Evolutionary conservation across 225 moss, liverwort and hornwort species (phyloP).

Genomic region (Pseudoscleropodium purum): DNA sequence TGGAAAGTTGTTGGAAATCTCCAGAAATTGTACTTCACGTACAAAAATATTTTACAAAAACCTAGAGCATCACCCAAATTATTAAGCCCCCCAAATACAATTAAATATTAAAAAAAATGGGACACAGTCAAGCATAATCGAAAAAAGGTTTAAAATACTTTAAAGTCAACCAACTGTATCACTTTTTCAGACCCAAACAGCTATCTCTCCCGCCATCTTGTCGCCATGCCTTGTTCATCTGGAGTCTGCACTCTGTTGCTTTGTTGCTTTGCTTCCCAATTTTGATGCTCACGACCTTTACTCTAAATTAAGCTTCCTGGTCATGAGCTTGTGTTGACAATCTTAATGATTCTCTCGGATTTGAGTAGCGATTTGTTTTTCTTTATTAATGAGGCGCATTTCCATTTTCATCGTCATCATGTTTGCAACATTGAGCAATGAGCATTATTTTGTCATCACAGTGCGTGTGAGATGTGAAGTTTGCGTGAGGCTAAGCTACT

Average conservation of each 20-base stretch:
- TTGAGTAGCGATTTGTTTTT: background rate
- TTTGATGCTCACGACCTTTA: background rate
- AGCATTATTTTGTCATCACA: background rate
- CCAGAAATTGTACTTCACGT: background rate
- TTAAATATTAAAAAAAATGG: too few species aligned
- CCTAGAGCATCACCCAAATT: background rate
- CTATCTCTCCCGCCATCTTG: background rate
- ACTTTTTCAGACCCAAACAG: background rate
- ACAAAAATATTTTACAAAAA: background rate
- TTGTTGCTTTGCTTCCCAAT: background rate
- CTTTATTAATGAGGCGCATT: background rate
- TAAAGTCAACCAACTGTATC: background rate
- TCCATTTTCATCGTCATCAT: background rate
- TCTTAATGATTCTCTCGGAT: background rate
- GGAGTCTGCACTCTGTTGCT: background rate
- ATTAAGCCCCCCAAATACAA: too few species aligned
- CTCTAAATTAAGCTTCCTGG: background rate
- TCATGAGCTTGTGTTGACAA: background rate
- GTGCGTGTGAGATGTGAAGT: background rate
- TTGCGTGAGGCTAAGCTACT: background rate
- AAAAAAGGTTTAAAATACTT: background rate
- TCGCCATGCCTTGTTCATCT: background rate
- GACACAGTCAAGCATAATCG: too few species aligned
- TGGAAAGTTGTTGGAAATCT: background rate
- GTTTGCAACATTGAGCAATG: background rate